phyloP scores from a whole-genome alignment of 2,329 filamentous ascomycete species.

The Colletotrichum sp. region DNA sequence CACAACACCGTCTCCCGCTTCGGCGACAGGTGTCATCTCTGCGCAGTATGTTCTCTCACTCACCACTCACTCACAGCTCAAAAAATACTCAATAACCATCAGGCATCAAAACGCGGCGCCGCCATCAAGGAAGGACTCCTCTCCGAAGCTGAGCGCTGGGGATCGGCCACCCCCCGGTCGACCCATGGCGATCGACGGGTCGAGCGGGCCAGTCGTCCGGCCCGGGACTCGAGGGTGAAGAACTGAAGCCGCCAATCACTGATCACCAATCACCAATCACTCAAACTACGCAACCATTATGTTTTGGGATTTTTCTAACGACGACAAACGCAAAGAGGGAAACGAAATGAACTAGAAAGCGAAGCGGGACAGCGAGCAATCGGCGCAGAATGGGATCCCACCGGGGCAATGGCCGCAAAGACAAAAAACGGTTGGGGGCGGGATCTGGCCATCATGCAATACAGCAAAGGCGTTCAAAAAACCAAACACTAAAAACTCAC shows the following conservation, averaged over 20 bases:
- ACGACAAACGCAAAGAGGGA: not conserved
- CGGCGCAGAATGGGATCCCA: not conserved
- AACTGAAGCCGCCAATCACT: not conserved
- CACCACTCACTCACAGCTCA: not conserved
- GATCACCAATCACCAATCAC: not conserved
- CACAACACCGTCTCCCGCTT: slow-evolving; percentile 33
- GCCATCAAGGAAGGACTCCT: slow-evolving; percentile 20
- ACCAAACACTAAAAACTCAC: not conserved
- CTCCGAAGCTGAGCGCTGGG: slow-evolving; percentile 18
- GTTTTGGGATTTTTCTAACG: not conserved
- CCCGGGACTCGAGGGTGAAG: slow-evolving; percentile 16
- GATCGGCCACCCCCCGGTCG: slow-evolving; percentile 7
- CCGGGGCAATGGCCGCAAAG: not conserved
- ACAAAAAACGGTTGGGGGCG: not conserved
- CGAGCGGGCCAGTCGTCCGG: slow-evolving; percentile 13
- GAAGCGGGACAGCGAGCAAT: not conserved
- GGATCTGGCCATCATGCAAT: not conserved
- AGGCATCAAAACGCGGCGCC: slow-evolving; percentile 20
- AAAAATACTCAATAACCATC: not conserved
- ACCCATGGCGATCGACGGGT: slow-evolving; percentile 15
- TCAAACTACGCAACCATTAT: not conserved
- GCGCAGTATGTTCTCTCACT: slow-evolving; percentile 24
- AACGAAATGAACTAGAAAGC: not conserved
- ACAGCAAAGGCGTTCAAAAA: slow-evolving; percentile 9
- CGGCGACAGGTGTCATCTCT: slow-evolving; percentile 32